A percentile compares a stretch with the other conserved stretches of the same genome.
Evolutionary conservation across 768 basidiomycete species (phyloP).

Genomic region (Collybiopsis luxurians): DNA sequence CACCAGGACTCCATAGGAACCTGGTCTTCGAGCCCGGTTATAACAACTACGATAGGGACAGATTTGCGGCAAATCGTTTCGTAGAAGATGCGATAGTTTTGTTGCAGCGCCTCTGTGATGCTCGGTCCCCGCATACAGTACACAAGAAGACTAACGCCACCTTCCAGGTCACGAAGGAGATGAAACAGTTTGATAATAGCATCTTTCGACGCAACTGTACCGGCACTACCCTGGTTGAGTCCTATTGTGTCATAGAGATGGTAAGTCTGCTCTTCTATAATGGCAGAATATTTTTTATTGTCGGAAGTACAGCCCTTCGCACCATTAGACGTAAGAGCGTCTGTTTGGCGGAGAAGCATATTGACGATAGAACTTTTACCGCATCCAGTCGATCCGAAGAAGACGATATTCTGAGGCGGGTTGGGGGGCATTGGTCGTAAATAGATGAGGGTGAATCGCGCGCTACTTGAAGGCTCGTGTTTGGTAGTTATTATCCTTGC

Average conservation of each 20-base stretch:
- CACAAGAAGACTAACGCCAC: slow-evolving; percentile 37
- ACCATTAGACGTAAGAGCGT: slow-evolving; percentile 23
- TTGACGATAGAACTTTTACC: slow-evolving; percentile 31
- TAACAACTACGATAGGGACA: slow-evolving; percentile 34
- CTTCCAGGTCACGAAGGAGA: slow-evolving; percentile 17
- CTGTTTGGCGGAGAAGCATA: slow-evolving; percentile 22
- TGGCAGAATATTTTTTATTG: slow-evolving; percentile 22
- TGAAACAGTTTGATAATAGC: slow-evolving; percentile 25
- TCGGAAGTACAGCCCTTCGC: slow-evolving; percentile 30
- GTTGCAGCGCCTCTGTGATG: slow-evolving; percentile 27
- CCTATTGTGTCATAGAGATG: slow-evolving; percentile 31
- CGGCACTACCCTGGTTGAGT: slow-evolving; percentile 28
- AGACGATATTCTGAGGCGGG: too few species aligned
- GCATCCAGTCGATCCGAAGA: background rate
- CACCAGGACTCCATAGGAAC: slow-evolving; percentile 28
- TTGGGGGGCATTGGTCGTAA: too few species aligned
- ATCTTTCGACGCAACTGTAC: slow-evolving; percentile 15
- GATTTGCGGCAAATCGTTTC: slow-evolving; percentile 33
- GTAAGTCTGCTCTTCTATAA: slow-evolving; percentile 20
- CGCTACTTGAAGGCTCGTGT: too few species aligned
- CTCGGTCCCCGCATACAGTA: slow-evolving; percentile 38
- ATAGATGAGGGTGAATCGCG: too few species aligned
- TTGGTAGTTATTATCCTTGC: too few species aligned
- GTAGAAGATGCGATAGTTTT: slow-evolving; percentile 36
- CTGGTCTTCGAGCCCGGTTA: slow-evolving; percentile 38